Conservation (phyloP, 2,329 filamentous ascomycete species). For the Alternaria viburni region DNA sequence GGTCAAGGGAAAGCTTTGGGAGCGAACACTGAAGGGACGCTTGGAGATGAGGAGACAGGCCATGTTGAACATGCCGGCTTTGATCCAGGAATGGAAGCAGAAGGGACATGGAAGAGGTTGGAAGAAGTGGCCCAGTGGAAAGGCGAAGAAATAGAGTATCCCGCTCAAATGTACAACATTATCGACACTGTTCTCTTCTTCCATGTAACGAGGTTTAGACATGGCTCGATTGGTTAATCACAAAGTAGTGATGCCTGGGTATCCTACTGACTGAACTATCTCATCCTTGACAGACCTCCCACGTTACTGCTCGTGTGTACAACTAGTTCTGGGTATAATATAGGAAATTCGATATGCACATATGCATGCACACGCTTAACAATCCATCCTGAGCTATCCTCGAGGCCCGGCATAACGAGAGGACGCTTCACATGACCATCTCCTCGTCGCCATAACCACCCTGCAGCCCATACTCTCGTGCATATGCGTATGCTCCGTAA, state of each 20-base stretch:
- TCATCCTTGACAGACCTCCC: conserved; percentile 1
- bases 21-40: conserved; percentile 81
- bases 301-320: not conserved
- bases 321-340: conserved; percentile 9
- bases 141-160: conserved; percentile 27
- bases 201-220: not conserved
- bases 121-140: conserved; percentile 71
- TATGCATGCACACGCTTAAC: not conserved
- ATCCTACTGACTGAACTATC: conserved; percentile 5
- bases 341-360: not conserved
- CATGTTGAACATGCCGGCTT: conserved; percentile 91
- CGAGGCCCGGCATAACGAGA: not conserved
- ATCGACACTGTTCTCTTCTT: not conserved
- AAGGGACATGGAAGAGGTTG: conserved; percentile 74
- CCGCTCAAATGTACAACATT: not conserved
- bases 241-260: not conserved
- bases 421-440: conserved; percentile 47
- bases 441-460: conserved; percentile 44
- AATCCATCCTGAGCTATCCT: not conserved
- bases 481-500: conserved; percentile 68
- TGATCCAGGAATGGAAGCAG: conserved; percentile 90
- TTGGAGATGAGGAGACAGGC: conserved; percentile 89
- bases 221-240: not conserved
- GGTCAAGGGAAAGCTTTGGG: conserved; percentile 95
- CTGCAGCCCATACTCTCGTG: conserved; percentile 56